Conservation (phyloP, 2,329 filamentous ascomycete species). For the Aspergillus sp. region DNA sequence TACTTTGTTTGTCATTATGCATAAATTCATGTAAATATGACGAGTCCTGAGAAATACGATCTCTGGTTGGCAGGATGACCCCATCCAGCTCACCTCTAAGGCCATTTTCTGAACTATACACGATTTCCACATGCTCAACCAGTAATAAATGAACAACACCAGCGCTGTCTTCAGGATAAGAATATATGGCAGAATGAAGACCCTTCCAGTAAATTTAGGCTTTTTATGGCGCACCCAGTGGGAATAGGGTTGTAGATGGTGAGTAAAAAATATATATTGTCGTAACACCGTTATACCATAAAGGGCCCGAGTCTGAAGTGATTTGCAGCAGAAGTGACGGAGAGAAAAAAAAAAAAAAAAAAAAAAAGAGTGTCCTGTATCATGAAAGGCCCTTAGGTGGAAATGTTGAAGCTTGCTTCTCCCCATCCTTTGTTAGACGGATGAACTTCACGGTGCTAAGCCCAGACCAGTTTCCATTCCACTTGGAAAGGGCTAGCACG, state of each 20-base stretch:
- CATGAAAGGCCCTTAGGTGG: slow-evolving; percentile 64
- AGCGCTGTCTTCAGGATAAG: too few species aligned
- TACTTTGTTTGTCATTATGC: too few species aligned
- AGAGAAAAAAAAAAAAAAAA: slow-evolving; percentile 2
- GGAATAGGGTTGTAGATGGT: not conserved
- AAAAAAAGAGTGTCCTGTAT: slow-evolving; percentile 17
- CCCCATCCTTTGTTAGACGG: slow-evolving; percentile 66
- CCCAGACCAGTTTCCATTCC: slow-evolving; percentile 83
- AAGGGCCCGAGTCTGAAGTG: slow-evolving; percentile 11
- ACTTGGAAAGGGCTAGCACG: slow-evolving; percentile 64
- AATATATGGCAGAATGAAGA: too few species aligned
- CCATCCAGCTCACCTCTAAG: too few species aligned
- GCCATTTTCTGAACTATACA: too few species aligned
- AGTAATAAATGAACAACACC: too few species aligned
- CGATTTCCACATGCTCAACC: too few species aligned
- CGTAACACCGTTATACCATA: slow-evolving; percentile 26
- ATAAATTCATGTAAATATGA: too few species aligned
- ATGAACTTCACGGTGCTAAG: slow-evolving; percentile 75
- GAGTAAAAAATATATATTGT: slow-evolving; percentile 18
- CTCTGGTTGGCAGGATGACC: too few species aligned
- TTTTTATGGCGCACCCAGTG: too few species aligned
- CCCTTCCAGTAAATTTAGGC: too few species aligned
- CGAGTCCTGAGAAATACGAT: too few species aligned
- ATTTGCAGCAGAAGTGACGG: slow-evolving; percentile 11
- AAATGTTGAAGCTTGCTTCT: slow-evolving; percentile 69